phyloP scores from a whole-genome alignment of 805 yeast genomes.

The Cyberlindnera galapagoensis region DNA sequence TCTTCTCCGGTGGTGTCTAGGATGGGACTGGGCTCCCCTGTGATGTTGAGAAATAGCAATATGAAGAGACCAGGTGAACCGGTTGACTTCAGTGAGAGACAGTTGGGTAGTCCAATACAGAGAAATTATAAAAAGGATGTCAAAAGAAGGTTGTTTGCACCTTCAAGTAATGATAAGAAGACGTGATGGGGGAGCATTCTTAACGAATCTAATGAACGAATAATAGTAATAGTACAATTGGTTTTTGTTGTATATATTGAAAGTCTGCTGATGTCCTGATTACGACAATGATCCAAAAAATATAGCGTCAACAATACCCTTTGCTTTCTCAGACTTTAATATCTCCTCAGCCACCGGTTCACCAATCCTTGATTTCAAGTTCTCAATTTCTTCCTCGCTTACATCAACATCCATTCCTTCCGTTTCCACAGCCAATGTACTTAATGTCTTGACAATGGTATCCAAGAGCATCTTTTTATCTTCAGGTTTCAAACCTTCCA shows the following conservation, averaged over 20 bases:
- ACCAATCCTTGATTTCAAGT: slow-evolving; percentile 57
- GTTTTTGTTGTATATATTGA: background rate
- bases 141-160: slow-evolving; percentile 32
- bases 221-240: no score
- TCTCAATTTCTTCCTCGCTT: slow-evolving; percentile 30
- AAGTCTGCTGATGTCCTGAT: no score
- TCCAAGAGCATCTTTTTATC: slow-evolving; percentile 45
- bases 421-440: slow-evolving; percentile 32
- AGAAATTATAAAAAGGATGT: slow-evolving; percentile 20
- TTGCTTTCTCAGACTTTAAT: slow-evolving; percentile 39
- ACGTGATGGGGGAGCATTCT: background rate
- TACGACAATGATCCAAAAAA: slow-evolving; percentile 57
- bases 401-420: slow-evolving; percentile 32
- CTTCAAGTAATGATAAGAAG: slow-evolving; percentile 8
- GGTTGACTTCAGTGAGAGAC: slow-evolving; percentile 12
- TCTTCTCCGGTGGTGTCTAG: slow-evolving; percentile 14
- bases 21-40: no score
- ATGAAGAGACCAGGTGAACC: slow-evolving; percentile 15
- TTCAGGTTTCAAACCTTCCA: slow-evolving; percentile 30
- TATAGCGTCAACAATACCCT: slow-evolving; percentile 51
- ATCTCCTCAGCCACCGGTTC: slow-evolving; percentile 45
- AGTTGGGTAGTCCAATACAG: slow-evolving; percentile 25
- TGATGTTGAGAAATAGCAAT: no score
- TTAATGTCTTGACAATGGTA: slow-evolving; percentile 49
- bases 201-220: slow-evolving; percentile 4